These are phyloP conservation scores for Leptographium galeiforme DNA, from an alignment of 2,329 filamentous ascomycete species.

Conservation along the genomic window DNA sequence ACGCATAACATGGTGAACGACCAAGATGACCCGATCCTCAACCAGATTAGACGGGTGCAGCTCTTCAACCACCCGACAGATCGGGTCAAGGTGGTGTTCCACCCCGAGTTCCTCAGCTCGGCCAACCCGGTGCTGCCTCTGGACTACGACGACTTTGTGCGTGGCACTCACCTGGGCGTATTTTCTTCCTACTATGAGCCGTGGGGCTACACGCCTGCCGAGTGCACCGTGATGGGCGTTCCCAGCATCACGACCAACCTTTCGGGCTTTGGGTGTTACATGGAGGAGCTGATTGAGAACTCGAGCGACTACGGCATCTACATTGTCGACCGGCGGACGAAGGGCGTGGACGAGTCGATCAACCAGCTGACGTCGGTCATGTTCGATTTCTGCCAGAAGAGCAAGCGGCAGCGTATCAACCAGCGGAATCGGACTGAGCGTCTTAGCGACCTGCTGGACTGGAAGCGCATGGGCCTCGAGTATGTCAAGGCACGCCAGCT, in stretches of 20 bases:
- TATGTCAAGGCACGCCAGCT: slow-evolving; percentile 96
- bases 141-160: slow-evolving; percentile 97
- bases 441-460: slow-evolving; percentile 87
- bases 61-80: slow-evolving; percentile 93
- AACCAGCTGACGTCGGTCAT: slow-evolving; percentile 88
- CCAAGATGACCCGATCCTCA: slow-evolving; percentile 80
- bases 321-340: slow-evolving; percentile 89
- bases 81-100: slow-evolving; percentile 95
- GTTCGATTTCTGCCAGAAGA: slow-evolving; percentile 90
- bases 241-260: slow-evolving; percentile 97
- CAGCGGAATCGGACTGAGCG: slow-evolving; percentile 94
- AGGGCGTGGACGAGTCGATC: slow-evolving; percentile 93
- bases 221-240: slow-evolving; percentile 98
- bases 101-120: slow-evolving; percentile 93
- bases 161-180: slow-evolving; percentile 87
- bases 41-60: slow-evolving; percentile 89
- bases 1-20: slow-evolving; percentile 99
- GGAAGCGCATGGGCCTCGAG: slow-evolving; percentile 99
- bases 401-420: slow-evolving; percentile 92
- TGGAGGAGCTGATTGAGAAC: slow-evolving; percentile 98
- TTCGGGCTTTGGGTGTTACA: slow-evolving; percentile 96
- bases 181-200: slow-evolving; percentile 98
- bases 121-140: slow-evolving; percentile 88
- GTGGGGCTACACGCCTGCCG: slow-evolving; percentile 96
- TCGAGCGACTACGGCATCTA: slow-evolving; percentile 97